Conservation (phyloP, 169 alveolate genomes). For the Cryptosporidium ryanae region DNA sequence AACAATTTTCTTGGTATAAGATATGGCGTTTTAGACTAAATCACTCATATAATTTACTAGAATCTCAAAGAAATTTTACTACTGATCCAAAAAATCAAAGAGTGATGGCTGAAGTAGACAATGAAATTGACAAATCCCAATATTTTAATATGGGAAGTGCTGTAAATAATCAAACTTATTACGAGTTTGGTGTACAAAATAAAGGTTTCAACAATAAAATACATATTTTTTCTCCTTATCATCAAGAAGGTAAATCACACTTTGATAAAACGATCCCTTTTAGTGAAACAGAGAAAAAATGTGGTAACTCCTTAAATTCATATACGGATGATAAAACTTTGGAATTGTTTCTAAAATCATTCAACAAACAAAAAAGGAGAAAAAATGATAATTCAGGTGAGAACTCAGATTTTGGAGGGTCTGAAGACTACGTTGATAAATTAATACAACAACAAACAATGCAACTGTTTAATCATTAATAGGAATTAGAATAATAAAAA, state of each 20-base stretch:
- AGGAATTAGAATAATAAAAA: no score
- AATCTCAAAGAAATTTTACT: no score
- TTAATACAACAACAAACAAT: slow-evolving; percentile 57
- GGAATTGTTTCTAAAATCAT: no score
- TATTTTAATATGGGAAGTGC: not conserved
- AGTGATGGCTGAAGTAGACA: not conserved
- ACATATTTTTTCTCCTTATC: not conserved
- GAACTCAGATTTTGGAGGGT: not conserved
- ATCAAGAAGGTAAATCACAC: not conserved
- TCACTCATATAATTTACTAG: no score
- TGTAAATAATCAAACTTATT: not conserved
- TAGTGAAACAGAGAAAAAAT: not conserved
- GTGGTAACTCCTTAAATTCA: not conserved
- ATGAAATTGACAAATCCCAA: not conserved
- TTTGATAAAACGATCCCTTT: not conserved
- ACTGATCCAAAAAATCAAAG: not conserved
- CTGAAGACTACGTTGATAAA: slow-evolving; percentile 42
- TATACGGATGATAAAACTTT: not conserved
- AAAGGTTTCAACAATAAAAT: not conserved
- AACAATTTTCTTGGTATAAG: slow-evolving; percentile 19
- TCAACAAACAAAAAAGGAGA: slow-evolving; percentile 5
- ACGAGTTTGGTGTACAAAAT: not conserved
- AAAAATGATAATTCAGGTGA: slow-evolving; percentile 7
- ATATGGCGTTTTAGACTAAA: slow-evolving; percentile 12
- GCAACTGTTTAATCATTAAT: slow-evolving; percentile 23